phyloP scores from a whole-genome alignment of 371 early-diverging fungal genomes.

The Coemansia sp. region DNA sequence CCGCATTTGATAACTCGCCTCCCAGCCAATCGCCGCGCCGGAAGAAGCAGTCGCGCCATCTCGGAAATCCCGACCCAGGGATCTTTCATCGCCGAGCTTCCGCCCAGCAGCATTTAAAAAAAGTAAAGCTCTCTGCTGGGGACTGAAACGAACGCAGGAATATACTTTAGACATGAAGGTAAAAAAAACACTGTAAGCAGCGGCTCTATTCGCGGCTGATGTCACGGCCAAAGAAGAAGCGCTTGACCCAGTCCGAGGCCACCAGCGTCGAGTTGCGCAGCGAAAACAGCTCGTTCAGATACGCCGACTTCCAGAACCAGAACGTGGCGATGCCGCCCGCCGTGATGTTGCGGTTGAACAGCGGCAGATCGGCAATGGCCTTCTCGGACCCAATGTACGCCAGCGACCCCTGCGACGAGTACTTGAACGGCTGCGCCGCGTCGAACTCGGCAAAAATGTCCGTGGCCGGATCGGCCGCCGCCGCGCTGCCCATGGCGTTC shows the following conservation, averaged over 20 bases:
- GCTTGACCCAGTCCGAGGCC: conserved; percentile 87
- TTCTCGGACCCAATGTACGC: conserved; percentile 89
- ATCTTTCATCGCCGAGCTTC: background rate
- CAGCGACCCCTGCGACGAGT: conserved; percentile 79
- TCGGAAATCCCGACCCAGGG: background rate
- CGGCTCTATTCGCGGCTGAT: conserved; percentile 84
- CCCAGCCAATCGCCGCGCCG: background rate
- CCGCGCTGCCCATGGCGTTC: conserved; percentile 53
- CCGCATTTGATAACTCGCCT: conserved; percentile 10
- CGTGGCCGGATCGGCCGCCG: conserved; percentile 16
- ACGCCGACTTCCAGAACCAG: conserved; percentile 76
- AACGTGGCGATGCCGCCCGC: conserved; percentile 74
- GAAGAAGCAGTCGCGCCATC: background rate
- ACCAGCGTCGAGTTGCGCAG: conserved; percentile 79
- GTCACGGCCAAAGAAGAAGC: conserved; percentile 83
- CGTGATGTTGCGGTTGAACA: conserved; percentile 68
- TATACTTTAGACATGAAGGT: too few species aligned
- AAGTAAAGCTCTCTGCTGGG: too few species aligned
- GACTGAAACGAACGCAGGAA: too few species aligned
- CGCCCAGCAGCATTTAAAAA: background rate
- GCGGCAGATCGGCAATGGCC: conserved; percentile 87
- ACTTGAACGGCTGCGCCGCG: conserved; percentile 71
- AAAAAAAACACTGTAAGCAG: too few species aligned
- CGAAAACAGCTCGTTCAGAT: conserved; percentile 72
- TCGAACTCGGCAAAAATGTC: conserved; percentile 52